These are phyloP conservation scores for Citrus reticulata DNA, from an alignment of 345 rosid species.

Conservation along the genomic window DNA sequence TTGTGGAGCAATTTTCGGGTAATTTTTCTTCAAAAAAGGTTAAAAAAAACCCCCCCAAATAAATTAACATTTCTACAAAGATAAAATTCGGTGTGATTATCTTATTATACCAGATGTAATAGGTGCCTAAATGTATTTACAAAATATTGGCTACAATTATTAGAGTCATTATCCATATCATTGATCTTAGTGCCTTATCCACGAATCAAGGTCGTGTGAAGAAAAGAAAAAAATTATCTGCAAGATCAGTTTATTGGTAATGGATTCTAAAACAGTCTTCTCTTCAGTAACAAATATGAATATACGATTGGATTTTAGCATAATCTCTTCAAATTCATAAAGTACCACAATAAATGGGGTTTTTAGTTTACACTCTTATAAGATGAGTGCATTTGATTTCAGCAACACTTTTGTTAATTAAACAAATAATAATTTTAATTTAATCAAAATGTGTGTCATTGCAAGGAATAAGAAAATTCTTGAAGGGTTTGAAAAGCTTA, in stretches of 20 bases:
- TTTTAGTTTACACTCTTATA: not conserved
- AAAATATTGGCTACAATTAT: not conserved
- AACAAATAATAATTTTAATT: no score
- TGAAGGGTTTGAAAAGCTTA: no score
- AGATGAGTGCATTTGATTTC: no score
- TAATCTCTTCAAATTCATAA: not conserved
- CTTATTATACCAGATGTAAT: not conserved
- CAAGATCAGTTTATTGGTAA: not conserved
- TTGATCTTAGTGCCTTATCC: slow-evolving; percentile 1
- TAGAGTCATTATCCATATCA: not conserved
- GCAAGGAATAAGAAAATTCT: no score
- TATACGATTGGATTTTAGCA: not conserved
- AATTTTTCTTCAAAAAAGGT: not conserved
- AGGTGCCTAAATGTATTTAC: not conserved
- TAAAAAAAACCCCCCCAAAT: not conserved
- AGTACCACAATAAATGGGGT: not conserved
- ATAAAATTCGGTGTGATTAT: no score
- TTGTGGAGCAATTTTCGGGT: not conserved
- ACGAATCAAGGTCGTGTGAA: not conserved
- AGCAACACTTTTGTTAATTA: no score
- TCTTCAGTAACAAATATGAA: not conserved
- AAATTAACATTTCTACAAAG: not conserved
- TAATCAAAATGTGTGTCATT: no score
- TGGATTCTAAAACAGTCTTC: not conserved
- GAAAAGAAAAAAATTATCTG: not conserved